Evolutionary conservation across 1,284 basidiomycete species (phyloP).

Genomic region (Cryptococcus hybrid): DNA sequence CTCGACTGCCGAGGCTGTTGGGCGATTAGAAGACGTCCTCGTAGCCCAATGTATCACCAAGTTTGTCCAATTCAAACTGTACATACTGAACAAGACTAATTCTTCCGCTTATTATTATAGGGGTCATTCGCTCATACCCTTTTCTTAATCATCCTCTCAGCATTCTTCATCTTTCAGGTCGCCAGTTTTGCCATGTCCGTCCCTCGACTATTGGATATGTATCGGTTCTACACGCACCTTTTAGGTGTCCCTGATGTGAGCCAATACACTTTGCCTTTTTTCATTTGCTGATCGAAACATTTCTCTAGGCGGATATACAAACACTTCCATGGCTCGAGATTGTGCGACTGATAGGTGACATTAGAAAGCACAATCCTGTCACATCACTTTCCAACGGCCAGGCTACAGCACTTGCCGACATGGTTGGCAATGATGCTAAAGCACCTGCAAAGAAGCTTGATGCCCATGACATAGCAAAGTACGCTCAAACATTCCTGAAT

Average conservation of each 20-base stretch:
- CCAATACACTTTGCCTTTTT: neutral
- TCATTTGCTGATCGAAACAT: neutral
- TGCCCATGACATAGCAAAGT: conserved; percentile 72
- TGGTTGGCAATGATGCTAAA: conserved; percentile 29
- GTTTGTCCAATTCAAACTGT: conserved; percentile 52
- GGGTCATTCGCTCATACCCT: conserved; percentile 50
- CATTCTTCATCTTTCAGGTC: conserved; percentile 69
- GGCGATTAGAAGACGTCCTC: conserved; percentile 71
- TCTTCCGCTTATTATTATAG: conserved; percentile 1
- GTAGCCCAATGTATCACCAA: conserved; percentile 74
- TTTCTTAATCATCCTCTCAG: conserved; percentile 76
- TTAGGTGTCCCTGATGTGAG: conserved; percentile 59
- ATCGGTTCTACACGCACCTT: conserved; percentile 71
- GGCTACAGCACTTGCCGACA: conserved; percentile 47
- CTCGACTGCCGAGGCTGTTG: conserved; percentile 40
- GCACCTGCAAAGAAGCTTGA: conserved; percentile 69
- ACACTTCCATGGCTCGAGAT: conserved; percentile 96
- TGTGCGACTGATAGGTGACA: conserved; percentile 80
- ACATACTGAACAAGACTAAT: neutral
- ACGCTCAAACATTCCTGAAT: conserved; percentile 9
- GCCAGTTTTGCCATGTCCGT: conserved; percentile 56
- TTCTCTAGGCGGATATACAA: conserved; percentile 86
- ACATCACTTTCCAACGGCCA: conserved; percentile 64
- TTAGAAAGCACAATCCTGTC: conserved; percentile 79
- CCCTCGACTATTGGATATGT: conserved; percentile 79